Evolutionary conservation across 768 basidiomycete genomes (phyloP), one percentile per base, ranked within the genome.

Genomic region (Naganishia vaughanmartiniae): DNA sequence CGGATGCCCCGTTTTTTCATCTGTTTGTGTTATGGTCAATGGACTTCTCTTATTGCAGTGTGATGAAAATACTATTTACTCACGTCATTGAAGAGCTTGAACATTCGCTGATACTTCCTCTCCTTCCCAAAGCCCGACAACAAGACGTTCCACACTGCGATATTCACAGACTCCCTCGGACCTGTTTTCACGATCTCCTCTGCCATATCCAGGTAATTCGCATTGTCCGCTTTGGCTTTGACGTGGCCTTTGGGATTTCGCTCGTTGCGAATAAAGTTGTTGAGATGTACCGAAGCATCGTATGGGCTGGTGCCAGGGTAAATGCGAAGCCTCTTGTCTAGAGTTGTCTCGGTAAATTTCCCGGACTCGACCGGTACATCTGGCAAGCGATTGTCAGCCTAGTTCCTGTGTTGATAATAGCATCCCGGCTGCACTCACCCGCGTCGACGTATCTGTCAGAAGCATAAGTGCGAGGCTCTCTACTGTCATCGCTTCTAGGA

Each of bases 1-100:
- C 67, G 70, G 28, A 80, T 75, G n/a, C 76, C 78, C 51, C 76
- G 45, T 68, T 79, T 80, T 70, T 80, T 80, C 79, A 80, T 80
- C 79, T 80, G 55, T 53, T 21, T 54, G 17, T 14, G 21, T 39
- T n/a, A 39, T 45, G 45, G 26, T 51, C 4, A 51, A 51, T 14
- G 14, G 48, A 24, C n/a, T n/a, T n/a, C n/a, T 51, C 4, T 14
- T 26, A 6, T 46, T 51, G 19, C n/a, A 26, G 48, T 9, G 24
- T 1, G 21, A n/a, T 26, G 48, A n/a, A 6, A n/a, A 26, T n/a
- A 4, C n/a, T 51, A 1, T n/a, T 1, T 12, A 75, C 79, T 73
- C 71, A 79, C 79, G 69, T 80, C 78, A 53, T 79, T 80, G 69
- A 74, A 80, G 0, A 70, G 24, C 26, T 70, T 76, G 73, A 74